Conservation (phyloP, 495 filamentous ascomycete species). For the Saxophila tyrrhenica region DNA sequence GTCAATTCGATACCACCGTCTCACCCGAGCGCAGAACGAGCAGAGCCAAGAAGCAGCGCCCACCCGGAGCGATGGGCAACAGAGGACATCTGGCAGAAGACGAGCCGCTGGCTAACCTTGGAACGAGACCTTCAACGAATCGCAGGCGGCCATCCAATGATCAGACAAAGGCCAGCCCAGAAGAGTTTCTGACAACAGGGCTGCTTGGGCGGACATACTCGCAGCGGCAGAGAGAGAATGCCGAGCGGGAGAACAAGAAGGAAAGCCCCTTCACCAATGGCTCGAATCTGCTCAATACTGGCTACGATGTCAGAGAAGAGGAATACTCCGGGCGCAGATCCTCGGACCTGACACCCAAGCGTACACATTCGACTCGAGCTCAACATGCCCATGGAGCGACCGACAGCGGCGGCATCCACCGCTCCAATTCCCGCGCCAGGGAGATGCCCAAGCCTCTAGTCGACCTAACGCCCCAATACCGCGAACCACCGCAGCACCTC, state of each 20-base stretch:
- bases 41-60: background rate
- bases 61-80: slow-evolving; percentile 1
- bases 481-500: slow-evolving; percentile 59
- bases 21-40: slow-evolving; percentile 14
- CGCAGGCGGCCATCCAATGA: slow-evolving; percentile 9
- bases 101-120: slow-evolving; percentile 16
- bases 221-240: slow-evolving; percentile 45
- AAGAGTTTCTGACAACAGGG: slow-evolving; percentile 41
- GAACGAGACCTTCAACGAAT: slow-evolving; percentile 2
- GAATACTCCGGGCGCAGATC: slow-evolving; percentile 7
- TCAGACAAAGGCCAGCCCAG: background rate
- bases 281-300: slow-evolving; percentile 38
- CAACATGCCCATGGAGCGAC: slow-evolving; percentile 1
- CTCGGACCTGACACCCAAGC: slow-evolving; percentile 9
- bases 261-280: slow-evolving; percentile 37
- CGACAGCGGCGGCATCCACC: slow-evolving; percentile 20
- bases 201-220: slow-evolving; percentile 54
- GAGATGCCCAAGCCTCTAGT: slow-evolving; percentile 53
- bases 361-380: slow-evolving; percentile 9
- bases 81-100: slow-evolving; percentile 23
- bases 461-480: slow-evolving; percentile 62
- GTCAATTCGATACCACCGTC: slow-evolving; percentile 10
- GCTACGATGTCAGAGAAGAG: slow-evolving; percentile 7
- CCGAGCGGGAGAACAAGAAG: slow-evolving; percentile 38
- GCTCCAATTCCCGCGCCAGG: slow-evolving; percentile 10